Evolutionary conservation across 192 early-diverging fungal species (phyloP).

Genomic region (Coemansia nantahalensis): DNA sequence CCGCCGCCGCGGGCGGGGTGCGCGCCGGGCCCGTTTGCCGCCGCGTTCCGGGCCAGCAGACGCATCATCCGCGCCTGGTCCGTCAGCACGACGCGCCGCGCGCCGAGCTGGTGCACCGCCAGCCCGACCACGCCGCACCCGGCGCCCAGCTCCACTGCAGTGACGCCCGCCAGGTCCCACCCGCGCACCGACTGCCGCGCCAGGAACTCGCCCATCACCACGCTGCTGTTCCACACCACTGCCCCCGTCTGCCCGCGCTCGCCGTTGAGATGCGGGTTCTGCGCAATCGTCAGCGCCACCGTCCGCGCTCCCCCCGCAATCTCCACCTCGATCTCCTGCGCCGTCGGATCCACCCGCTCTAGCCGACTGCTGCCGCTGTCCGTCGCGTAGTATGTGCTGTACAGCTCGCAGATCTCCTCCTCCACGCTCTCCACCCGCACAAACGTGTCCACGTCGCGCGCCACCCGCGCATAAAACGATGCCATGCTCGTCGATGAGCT

Average conservation of each 20-base stretch:
- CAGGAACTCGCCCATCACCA: slow-evolving; percentile 35
- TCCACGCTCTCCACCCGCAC: slow-evolving; percentile 21
- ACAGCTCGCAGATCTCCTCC: slow-evolving; percentile 48
- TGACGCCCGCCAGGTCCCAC: slow-evolving; percentile 17
- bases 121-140: slow-evolving; percentile 50
- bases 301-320: slow-evolving; percentile 12
- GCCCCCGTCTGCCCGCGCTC: slow-evolving; percentile 44
- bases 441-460: not conserved
- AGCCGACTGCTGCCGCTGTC: slow-evolving; percentile 3
- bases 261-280: slow-evolving; percentile 48
- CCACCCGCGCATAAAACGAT: slow-evolving; percentile 17
- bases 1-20: not conserved
- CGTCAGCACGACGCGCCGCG: slow-evolving; percentile 25
- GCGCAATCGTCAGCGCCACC: slow-evolving; percentile 22
- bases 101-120: slow-evolving; percentile 29
- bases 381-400: slow-evolving; percentile 42
- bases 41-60: slow-evolving; percentile 23
- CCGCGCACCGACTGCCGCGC: not conserved
- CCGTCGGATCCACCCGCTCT: slow-evolving; percentile 20
- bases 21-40: not conserved
- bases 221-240: slow-evolving; percentile 50
- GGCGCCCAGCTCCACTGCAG: slow-evolving; percentile 34
- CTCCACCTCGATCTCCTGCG: slow-evolving; percentile 28
- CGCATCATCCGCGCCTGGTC: slow-evolving; percentile 42
- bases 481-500: too few relatives aligned